These are phyloP conservation scores for Eucalyptus regnans DNA, from an alignment of 345 rosid genomes.

Conservation along the genomic window DNA sequence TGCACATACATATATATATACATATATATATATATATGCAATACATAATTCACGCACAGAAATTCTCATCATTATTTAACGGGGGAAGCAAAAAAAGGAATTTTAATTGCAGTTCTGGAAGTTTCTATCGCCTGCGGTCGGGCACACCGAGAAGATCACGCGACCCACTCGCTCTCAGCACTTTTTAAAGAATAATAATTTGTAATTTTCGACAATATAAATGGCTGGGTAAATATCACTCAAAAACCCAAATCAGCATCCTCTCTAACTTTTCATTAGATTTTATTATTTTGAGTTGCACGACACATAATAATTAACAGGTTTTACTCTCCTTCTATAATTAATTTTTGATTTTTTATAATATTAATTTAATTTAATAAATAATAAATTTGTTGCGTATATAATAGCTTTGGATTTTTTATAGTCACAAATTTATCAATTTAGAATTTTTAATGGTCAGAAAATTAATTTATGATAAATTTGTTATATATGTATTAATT, in stretches of 20 bases:
- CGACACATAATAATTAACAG: rapidly evolving
- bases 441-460: rapidly evolving
- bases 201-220: background rate
- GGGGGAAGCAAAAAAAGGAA: background rate
- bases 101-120: background rate
- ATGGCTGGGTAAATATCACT: no score
- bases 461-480: background rate
- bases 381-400: background rate
- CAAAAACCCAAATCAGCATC: background rate
- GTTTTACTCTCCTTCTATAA: no score
- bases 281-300: no score
- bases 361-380: background rate
- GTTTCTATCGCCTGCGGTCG: background rate
- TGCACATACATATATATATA: no score
- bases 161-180: background rate
- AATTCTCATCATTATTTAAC: background rate
- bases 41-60: no score
- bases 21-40: no score
- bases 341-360: no score
- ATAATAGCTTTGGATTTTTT: rapidly evolving
- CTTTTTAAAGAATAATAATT: background rate
- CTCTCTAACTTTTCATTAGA: background rate
- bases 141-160: background rate
- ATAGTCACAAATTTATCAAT: rapidly evolving
- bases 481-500: background rate